A percentile compares a stretch with the other conserved stretches of the same genome.
These are phyloP conservation scores for Kwoniella sp. DNA, from an alignment of 768 basidiomycete species.

Conservation along the genomic window DNA sequence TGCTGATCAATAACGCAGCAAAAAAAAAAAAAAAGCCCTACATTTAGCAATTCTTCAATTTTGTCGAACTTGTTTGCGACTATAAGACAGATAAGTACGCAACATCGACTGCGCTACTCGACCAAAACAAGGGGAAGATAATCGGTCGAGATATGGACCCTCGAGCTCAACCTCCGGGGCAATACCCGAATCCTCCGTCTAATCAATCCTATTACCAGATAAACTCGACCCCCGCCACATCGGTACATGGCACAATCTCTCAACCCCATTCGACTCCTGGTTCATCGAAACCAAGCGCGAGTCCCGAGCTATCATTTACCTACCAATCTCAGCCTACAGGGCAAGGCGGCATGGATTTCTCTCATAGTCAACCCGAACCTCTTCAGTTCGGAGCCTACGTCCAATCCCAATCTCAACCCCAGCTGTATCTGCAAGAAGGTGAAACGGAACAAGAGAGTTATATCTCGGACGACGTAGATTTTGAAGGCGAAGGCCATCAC, in stretches of 20 bases:
- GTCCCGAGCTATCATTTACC: not conserved
- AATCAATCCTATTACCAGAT: not conserved
- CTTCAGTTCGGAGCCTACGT: not conserved
- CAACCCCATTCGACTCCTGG: not conserved
- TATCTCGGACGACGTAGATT: not conserved
- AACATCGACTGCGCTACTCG: not conserved
- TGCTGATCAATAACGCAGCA: no score
- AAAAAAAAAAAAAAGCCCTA: no score
- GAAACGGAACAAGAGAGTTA: not conserved
- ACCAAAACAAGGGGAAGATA: not conserved
- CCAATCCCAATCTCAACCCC: not conserved
- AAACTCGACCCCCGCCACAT: not conserved
- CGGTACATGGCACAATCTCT: not conserved
- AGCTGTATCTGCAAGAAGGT: not conserved
- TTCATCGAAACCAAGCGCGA: not conserved
- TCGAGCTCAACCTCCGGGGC: not conserved
- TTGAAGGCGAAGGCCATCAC: not conserved
- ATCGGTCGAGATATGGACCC: not conserved
- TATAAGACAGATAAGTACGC: no score
- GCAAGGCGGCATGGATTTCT: not conserved
- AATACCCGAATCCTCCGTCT: not conserved
- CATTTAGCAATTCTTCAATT: no score
- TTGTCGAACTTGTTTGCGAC: no score
- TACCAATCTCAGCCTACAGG: not conserved
- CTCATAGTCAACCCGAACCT: not conserved